Evolutionary conservation across 305 asterid species (phyloP).

Genomic region (Withania somnifera): DNA sequence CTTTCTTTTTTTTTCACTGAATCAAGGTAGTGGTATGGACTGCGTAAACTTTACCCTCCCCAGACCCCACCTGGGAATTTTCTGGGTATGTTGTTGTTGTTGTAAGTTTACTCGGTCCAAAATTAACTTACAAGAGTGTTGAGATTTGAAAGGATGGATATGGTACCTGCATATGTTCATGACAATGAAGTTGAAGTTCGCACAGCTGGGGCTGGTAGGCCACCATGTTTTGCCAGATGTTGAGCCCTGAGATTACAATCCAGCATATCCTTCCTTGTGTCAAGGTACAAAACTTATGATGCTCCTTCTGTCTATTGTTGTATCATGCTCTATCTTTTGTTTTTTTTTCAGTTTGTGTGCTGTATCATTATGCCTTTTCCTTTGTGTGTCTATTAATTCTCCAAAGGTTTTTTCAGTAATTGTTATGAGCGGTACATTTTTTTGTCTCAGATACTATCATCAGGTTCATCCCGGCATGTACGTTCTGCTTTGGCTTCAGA

Average conservation of each 20-base stretch:
- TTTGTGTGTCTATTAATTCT: background rate
- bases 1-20: too few relatives aligned
- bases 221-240: slow-evolving; percentile 53
- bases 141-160: slow-evolving; percentile 9
- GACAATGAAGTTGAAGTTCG: slow-evolving; percentile 35
- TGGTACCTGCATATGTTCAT: slow-evolving; percentile 28
- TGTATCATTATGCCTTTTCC: background rate
- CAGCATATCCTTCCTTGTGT: slow-evolving; percentile 35
- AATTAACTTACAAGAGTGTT: background rate
- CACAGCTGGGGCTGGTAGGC: slow-evolving; percentile 49
- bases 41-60: too few relatives aligned
- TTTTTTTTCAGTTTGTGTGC: background rate
- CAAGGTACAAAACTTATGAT: slow-evolving; percentile 7
- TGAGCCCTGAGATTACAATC: slow-evolving; percentile 51
- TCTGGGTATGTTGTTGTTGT: too few relatives aligned
- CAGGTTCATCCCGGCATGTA: slow-evolving; percentile 25
- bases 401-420: background rate
- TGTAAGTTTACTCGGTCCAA: background rate
- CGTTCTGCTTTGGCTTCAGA: slow-evolving; percentile 30
- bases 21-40: too few relatives aligned
- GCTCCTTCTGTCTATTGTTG: background rate
- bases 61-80: too few relatives aligned
- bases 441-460: slow-evolving; percentile 16
- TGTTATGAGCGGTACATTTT: background rate
- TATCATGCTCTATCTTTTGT: background rate